Evolutionary conservation across 164 flowering plant genomes (phyloP), one percentile per base, ranked within the genome.

Genomic region (Cinnamomum micranthum): DNA sequence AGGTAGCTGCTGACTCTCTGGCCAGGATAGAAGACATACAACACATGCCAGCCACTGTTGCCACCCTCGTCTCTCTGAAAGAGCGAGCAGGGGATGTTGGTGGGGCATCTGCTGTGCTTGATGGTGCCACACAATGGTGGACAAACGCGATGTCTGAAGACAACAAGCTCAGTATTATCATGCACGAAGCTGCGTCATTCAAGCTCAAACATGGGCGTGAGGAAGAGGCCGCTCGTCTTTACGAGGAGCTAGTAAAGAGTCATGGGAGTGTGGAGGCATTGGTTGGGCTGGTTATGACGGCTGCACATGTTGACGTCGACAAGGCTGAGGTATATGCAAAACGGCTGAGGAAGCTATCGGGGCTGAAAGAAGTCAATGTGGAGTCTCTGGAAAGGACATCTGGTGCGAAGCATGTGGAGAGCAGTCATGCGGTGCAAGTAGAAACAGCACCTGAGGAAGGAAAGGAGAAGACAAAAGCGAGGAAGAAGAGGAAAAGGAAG

Each of bases 401-500:
- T 62, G 97, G 99, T 19, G 97, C 97, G 0, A 87, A 86, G 78
- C 88, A 82, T 69, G 76, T 82, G 24, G 92, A 88, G 63, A 80
- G 80, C 67, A 79, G 76, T 66, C 74, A 75, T 47, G 70, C 47
- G 15, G 64, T 31, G 58, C 73, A 72, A n/a, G 13, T 78, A 68
- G 93, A 87, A 68, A 75, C 84, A 13, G 71, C 75, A 15, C 93
- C 84, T 73, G 92, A 86, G 55, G 79, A 58, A 35, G 83, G 77
- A 11, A 92, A 87, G 77, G 85, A 55, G 20, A 90, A 89, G 81
- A 85, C 83, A 25, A 93, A 89, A 80, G 58, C 86, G 17, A 95
- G 87, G 90, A 95, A 88, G 81, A 93, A 93, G 86, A 87, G 99
- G 71, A 95, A 95, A 92, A 89, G 97, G 82, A 93, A 95, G 84